phyloP scores from a whole-genome alignment of 805 yeast species.

The Yamadazyma sp. region DNA sequence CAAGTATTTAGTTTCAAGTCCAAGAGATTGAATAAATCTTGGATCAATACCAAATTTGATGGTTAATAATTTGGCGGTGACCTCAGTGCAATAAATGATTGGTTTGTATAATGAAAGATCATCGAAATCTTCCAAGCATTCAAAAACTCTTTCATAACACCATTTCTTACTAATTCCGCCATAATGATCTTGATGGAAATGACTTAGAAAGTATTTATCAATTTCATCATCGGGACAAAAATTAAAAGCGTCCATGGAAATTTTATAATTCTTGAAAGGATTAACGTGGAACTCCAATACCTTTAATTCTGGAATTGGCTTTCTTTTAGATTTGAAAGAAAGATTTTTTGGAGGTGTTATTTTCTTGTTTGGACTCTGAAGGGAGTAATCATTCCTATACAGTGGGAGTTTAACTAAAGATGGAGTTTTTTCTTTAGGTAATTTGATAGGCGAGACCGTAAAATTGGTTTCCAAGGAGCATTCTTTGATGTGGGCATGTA shows the following conservation, averaged over 20 bases:
- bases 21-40: conserved; percentile 40
- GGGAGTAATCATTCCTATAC: conserved; percentile 6
- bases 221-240: conserved; percentile 46
- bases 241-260: conserved; percentile 66
- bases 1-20: conserved; percentile 40
- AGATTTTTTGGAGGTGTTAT: conserved; percentile 16
- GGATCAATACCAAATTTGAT: conserved; percentile 54
- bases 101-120: conserved; percentile 42
- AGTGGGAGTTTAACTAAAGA: conserved; percentile 7
- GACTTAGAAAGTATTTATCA: conserved; percentile 61
- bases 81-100: conserved; percentile 65
- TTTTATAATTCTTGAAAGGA: conserved; percentile 25
- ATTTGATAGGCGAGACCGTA: conserved; percentile 4
- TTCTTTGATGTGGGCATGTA: conserved; percentile 9
- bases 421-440: conserved; percentile 5
- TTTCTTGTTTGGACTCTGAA: conserved; percentile 7
- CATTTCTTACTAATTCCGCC: conserved; percentile 80
- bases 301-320: conserved; percentile 54
- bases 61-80: conserved; percentile 59
- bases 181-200: conserved; percentile 94
- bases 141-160: conserved; percentile 45
- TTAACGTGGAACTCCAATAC: conserved; percentile 39
- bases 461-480: conserved; percentile 7
- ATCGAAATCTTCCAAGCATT: conserved; percentile 22
- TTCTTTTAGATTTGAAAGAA: conserved; percentile 15